Base-by-base conservation (phyloP, 2,329 filamentous ascomycete genomes). In the Paraphaeosphaeria sporulosa region DNA sequence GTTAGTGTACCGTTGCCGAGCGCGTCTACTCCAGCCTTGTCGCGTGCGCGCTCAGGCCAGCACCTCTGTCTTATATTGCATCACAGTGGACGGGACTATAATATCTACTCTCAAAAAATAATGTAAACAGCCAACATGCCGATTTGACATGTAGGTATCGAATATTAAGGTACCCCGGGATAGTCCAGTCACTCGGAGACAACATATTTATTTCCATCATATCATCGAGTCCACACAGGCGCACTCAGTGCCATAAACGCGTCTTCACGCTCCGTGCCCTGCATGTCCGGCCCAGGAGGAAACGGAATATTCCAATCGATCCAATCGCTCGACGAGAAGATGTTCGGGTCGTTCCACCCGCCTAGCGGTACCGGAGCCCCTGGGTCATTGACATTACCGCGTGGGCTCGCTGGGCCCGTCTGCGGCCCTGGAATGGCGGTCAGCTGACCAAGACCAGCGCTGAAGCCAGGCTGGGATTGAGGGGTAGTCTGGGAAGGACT, bases 261-360 rank as follows among this genome's bases (percentile, higher is more conserved):
- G n/a, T 53, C 50, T 23, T 42, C 50, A 12, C 25, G 50, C 6
- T 53, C 50, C 7, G 21, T 27, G 3, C 23, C 21, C 21, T 42
- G 50, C n/a, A 53, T 1, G 60, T 50, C 61, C 8, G 55, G n/a
- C 17, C 12, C 66, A 2, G 59, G 51, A 23, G 67, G 61, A 40
- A 73, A 71, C 0, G 66, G 47, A 23, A 52, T 59, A 38, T 67
- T 61, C 69, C 69, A 73, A 25, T 71, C 64, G 27, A 72, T 70
- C 38, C 63, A 66, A 6, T 64, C 49, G 27, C 60, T 64, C 8
- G 59, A 57, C 4, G 59, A 34, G 32, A 53, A 48, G 42, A 23
- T 12, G 19, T 9, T 8, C 8, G 25, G 7, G 52, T 38, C 17
- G 42, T 30, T 19, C 65, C 62, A n/a, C 64, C 46, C 62, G 55